Base-by-base conservation (phyloP, 306 rosid species). In the Carpinus viminea region DNA sequence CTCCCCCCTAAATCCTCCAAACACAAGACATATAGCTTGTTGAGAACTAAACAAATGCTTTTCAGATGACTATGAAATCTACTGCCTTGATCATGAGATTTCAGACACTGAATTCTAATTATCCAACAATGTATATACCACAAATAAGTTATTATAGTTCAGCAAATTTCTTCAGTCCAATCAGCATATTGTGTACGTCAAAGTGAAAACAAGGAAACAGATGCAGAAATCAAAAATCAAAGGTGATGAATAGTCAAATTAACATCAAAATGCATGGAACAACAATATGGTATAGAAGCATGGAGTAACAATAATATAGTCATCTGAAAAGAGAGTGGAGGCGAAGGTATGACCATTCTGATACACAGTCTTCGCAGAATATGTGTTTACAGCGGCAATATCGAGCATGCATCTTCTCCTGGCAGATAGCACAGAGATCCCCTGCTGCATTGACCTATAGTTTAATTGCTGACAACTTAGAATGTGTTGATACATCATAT, bases 371-470 rank as follows among this genome's bases (percentile, higher is more conserved):
- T 89, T 96, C 97, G 20, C 99, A 95, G 83, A 95, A 95, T 75
- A 95, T 88, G 90, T 95, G 99, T 82, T 95, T 95, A 83, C 99
- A 96, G 43, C 94, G 90, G 98, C 56, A 90, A 81, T 78, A 96
- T 85, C 38, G 99, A 70, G 94, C 89, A 79, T 91, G 98, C 98
- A 96, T 96, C 93, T 96, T 93, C 87, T 96, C 99, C 87, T 96
- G 99, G 88, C 99, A 96, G 86, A 95, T 95, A 47, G 99, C 97
- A 84, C 99, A 95, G 38, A 96, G 89, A 90, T 96, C 98, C 51
- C 99, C 98, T 4, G 90, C 97, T 54, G 96, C 93, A 79, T 79
- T 83, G 56, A 91, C 98, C 99, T 96, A 89, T 81, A 85, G 85
- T 80, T 75, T 12, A 76, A 76, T 41, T 68, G 51, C 66, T 59